These are phyloP conservation scores for Fusarium clavum DNA, from an alignment of 2,329 filamentous ascomycete species.

Conservation along the genomic window DNA sequence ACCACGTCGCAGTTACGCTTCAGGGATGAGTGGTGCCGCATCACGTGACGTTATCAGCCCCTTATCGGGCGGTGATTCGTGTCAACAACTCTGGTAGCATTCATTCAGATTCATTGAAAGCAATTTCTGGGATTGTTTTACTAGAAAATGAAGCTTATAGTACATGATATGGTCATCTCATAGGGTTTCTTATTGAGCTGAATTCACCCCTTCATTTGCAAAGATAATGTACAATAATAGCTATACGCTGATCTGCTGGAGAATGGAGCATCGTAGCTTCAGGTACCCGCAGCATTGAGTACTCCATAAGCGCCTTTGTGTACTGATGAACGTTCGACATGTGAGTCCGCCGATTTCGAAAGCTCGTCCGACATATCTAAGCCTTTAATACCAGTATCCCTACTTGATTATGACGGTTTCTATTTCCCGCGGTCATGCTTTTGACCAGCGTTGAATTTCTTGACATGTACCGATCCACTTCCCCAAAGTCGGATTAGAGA, in stretches of 20 bases:
- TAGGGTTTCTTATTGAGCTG: neutral
- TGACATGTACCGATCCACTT: neutral
- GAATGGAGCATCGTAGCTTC: constrained; percentile 16
- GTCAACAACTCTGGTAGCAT: constrained; percentile 43
- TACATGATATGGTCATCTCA: neutral
- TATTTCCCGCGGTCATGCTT: neutral
- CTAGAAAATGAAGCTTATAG: neutral
- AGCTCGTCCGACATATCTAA: neutral
- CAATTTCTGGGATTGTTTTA: neutral
- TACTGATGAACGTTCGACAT: neutral
- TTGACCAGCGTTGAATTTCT: neutral
- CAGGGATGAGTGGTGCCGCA: constrained; percentile 42
- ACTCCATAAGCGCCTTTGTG: neutral
- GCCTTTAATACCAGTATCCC: neutral
- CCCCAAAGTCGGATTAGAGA: neutral
- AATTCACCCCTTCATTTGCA: neutral
- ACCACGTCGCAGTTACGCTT: constrained; percentile 55
- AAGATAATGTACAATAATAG: neutral
- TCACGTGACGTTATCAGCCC: constrained; percentile 52
- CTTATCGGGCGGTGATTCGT: constrained; percentile 46
- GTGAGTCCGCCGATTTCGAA: neutral
- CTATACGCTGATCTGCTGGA: constrained; percentile 1
- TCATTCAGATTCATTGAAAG: neutral
- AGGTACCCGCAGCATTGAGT: constrained; percentile 8
- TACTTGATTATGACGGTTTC: neutral